Conservation (phyloP, 2,329 filamentous ascomycete species). For the Keithomyces neogunnii region DNA sequence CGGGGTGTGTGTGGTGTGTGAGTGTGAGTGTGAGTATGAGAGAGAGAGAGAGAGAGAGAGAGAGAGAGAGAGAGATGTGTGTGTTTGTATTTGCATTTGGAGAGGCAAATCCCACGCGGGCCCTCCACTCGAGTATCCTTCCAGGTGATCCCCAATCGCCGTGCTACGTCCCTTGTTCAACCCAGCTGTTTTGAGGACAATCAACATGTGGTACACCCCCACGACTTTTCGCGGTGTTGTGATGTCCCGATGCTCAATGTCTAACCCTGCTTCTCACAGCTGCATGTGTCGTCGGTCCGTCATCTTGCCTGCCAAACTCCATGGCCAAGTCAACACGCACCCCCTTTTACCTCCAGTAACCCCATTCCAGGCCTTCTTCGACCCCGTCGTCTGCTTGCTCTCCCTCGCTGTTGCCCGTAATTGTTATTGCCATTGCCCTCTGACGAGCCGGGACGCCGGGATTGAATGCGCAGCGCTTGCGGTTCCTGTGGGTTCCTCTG, state of each 20-base stretch:
- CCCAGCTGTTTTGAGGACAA: too few relatives aligned
- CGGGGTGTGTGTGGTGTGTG: background rate
- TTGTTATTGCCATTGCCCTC: too few relatives aligned
- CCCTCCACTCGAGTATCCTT: slow-evolving; percentile 8
- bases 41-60: too few relatives aligned
- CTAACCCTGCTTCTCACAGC: background rate
- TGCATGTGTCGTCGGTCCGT: background rate
- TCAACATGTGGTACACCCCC: background rate
- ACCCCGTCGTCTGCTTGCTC: too few relatives aligned
- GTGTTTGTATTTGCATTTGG: too few relatives aligned
- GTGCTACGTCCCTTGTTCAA: background rate
- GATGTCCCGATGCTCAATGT: background rate
- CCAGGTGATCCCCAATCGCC: slow-evolving; percentile 4
- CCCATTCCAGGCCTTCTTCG: background rate
- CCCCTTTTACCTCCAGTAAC: background rate
- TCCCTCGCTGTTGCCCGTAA: too few relatives aligned
- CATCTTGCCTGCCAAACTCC: background rate
- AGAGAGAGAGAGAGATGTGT: too few relatives aligned
- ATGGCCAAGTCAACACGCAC: background rate
- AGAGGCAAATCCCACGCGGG: slow-evolving; percentile 20
- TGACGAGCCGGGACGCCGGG: too few relatives aligned
- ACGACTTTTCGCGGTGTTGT: background rate
- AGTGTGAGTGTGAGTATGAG: too few relatives aligned
- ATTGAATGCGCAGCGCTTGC: too few relatives aligned
- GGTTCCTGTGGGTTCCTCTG: too few relatives aligned